Base-by-base conservation (phyloP, 1,139 yeast species). In the Yamadazyma trypodendri region DNA sequence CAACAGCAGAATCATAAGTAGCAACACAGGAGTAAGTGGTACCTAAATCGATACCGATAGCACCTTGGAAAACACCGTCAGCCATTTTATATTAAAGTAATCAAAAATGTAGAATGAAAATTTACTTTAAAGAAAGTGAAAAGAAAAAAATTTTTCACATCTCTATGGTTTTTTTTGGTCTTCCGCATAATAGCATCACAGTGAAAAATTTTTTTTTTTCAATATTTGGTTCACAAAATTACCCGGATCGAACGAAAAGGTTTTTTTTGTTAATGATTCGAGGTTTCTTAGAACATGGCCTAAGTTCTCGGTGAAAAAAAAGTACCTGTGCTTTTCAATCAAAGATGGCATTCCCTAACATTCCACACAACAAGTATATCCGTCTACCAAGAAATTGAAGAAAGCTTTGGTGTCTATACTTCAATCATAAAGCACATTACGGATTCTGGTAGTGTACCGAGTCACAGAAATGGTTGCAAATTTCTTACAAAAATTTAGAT, bases 21-120 rank as follows among this genome's bases (percentile, higher is more conserved):
- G 87, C 90, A 52, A 83, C 90, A 79, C 90, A 83, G 38, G 90
- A 83, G 71, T 83, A 83, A 41, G 90, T 83, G 44, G 90, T 83
- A 69, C 90, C 90, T 74, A 83, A 81, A 72, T 83, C 90, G 68
- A 83, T 83, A 67, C 90, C 90, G 55, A 83, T 78, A 65, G 89
- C 88, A 83, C 96, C 96, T 83, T 90, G 95, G 86, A 86, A 90
- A 79, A 90, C 95, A 85, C 96, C 96, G 83, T 90, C 97, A 83
- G 90, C 87, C 90, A 84, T 84, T 69, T 69, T 78, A 18, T 34
- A 28, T 31, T 44, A 22, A 33, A 33, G 47, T 40, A 28, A 33
- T 24, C 12, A 11, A 36, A 36, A 41, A 49, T 52, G 43, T 46
- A 50, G 44, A 45, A 39, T 39, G 41, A 42, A 41, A 37, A 37